Percentiles rank a stretch among this genome's conserved stretches.
These are phyloP conservation scores for Pestalotiopsis sp. DNA, from an alignment of 2,329 filamentous ascomycete genomes.

Conservation along the genomic window DNA sequence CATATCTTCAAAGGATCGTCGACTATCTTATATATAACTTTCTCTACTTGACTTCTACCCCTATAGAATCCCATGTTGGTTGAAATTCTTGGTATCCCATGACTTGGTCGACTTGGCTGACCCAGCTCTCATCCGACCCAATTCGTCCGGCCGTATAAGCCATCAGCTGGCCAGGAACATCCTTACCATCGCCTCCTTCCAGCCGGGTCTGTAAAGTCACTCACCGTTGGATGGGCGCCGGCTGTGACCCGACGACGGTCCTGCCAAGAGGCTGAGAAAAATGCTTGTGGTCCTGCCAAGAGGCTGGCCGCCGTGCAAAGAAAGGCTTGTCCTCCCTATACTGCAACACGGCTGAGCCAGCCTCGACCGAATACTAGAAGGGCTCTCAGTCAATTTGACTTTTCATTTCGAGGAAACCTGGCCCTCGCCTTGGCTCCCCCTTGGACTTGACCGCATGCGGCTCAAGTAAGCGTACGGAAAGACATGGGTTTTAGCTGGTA, in stretches of 20 bases:
- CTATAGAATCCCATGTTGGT: background rate
- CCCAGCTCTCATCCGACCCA: background rate
- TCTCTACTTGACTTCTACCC: background rate
- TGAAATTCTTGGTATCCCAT: background rate
- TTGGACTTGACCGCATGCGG: background rate
- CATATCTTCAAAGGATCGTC: background rate
- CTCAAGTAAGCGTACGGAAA: background rate
- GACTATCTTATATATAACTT: background rate
- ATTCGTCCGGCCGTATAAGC: background rate
- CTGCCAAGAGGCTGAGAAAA: conserved; percentile 3
- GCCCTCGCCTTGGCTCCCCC: background rate
- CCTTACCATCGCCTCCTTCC: background rate
- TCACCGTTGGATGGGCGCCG: background rate
- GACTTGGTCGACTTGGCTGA: background rate
- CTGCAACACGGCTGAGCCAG: background rate
- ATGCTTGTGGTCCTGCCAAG: background rate
- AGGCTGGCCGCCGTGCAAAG: background rate
- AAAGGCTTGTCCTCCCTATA: background rate
- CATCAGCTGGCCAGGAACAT: background rate
- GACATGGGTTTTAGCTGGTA: background rate
- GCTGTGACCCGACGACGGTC: background rate
- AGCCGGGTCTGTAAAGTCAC: background rate
- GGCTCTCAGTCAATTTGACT: background rate
- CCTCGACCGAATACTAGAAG: background rate
- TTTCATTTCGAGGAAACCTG: background rate